Evolutionary conservation across 495 filamentous ascomycete species (phyloP).

Genomic region (Cercophora sp.): DNA sequence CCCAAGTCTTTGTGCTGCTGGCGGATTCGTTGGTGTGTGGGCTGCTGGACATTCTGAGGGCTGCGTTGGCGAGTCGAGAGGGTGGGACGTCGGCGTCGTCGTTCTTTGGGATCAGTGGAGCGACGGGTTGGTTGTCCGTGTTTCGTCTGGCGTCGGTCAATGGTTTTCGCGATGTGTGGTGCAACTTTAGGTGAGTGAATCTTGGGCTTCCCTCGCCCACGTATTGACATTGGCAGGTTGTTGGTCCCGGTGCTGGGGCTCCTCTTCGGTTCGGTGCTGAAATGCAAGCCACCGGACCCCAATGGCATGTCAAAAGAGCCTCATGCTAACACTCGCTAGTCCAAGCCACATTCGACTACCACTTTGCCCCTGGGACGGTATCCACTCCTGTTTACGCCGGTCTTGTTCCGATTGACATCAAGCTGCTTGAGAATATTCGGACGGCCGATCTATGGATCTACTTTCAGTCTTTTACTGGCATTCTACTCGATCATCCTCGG

Average conservation of each 20-base stretch:
- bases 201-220: no score
- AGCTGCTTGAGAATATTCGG: background rate
- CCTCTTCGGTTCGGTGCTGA: constrained; percentile 8
- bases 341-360: constrained; percentile 11
- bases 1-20: constrained; percentile 5
- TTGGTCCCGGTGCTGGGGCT: constrained; percentile 6
- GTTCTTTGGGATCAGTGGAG: constrained; percentile 9
- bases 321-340: constrained; percentile 4
- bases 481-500: constrained; percentile 2
- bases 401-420: constrained; percentile 7
- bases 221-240: background rate
- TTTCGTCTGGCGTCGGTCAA: constrained; percentile 3
- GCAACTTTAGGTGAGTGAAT: background rate
- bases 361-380: constrained; percentile 1
- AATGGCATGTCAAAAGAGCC: background rate
- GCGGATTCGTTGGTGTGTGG: constrained; percentile 3
- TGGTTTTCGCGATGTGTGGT: constrained; percentile 4
- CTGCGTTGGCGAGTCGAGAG: constrained; percentile 2
- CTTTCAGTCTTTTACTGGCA: constrained; percentile 1
- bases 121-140: constrained; percentile 1
- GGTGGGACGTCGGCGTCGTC: constrained; percentile 6
- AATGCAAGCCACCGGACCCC: background rate
- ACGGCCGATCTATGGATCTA: constrained; percentile 5
- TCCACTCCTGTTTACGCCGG: constrained; percentile 3
- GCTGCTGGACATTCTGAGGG: constrained; percentile 2